Conservation (phyloP, 495 filamentous ascomycete species). For the Neurospora sp. region DNA sequence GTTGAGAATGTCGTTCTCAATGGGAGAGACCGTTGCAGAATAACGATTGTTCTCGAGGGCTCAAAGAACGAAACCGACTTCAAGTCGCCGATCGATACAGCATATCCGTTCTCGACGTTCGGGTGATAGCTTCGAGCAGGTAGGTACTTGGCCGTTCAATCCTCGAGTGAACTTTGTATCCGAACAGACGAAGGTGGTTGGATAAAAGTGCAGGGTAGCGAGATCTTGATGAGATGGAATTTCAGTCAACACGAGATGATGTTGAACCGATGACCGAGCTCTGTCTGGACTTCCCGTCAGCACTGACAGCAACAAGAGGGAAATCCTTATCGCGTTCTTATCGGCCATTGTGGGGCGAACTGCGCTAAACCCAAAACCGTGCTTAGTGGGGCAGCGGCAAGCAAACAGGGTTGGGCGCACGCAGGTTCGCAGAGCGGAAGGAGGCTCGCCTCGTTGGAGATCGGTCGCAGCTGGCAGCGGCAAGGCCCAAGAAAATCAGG, state of each 20-base stretch:
- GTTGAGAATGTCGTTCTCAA: neutral
- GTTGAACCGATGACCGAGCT: neutral
- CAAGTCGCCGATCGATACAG: neutral
- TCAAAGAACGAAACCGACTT: neutral
- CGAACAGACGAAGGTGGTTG: neutral
- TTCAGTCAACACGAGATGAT: neutral
- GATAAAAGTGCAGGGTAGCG: neutral
- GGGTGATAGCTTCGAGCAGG: no score
- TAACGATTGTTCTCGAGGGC: neutral
- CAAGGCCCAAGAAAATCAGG: conserved; percentile 16
- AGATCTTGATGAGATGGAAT: neutral
- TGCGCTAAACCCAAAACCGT: conserved; percentile 5
- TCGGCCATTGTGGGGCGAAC: conserved; percentile 15
- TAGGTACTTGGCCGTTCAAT: no score
- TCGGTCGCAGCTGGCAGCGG: conserved; percentile 1
- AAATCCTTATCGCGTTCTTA: conserved; percentile 14
- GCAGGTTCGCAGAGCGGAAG: neutral
- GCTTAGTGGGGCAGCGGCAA: neutral
- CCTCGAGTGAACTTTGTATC: neutral
- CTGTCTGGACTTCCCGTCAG: no score
- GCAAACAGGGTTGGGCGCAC: neutral
- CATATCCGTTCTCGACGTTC: neutral
- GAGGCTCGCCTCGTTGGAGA: neutral
- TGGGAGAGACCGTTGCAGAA: neutral
- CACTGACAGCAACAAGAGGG: neutral